Evolutionary conservation across 1,139 yeast species (phyloP).

Genomic region (Yamadazyma siamensis): DNA sequence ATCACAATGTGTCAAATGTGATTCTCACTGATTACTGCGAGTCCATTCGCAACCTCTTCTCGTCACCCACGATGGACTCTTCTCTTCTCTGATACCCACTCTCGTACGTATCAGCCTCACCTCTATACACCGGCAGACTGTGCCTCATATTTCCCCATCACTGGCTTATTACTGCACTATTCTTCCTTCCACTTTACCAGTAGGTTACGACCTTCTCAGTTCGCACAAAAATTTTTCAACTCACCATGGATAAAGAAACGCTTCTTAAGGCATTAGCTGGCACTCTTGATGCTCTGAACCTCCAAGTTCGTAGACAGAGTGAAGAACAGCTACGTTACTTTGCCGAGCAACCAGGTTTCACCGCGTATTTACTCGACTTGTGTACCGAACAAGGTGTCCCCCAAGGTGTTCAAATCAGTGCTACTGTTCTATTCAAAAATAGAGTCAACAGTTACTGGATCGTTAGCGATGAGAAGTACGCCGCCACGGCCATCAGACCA

Average conservation of each 20-base stretch:
- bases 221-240: constrained; percentile 4
- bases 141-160: too few species aligned
- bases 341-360: constrained; percentile 54
- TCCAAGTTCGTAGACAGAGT: constrained; percentile 37
- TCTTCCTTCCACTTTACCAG: too few species aligned
- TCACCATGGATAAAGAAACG: constrained; percentile 38
- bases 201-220: too few species aligned
- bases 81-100: too few species aligned
- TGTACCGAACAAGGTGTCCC: constrained; percentile 46
- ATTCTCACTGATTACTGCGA: too few species aligned
- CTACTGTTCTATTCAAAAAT: constrained; percentile 68
- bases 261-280: constrained; percentile 41
- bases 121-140: too few species aligned
- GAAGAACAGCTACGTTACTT: constrained; percentile 39
- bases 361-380: constrained; percentile 53
- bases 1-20: too few species aligned
- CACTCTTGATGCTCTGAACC: constrained; percentile 37
- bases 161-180: too few species aligned
- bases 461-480: constrained; percentile 35
- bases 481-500: constrained; percentile 30
- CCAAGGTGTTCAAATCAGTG: constrained; percentile 52
- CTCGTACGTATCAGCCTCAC: too few species aligned
- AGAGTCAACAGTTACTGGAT: constrained; percentile 59
- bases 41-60: too few species aligned
- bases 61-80: too few species aligned